Conservation (phyloP, 2,329 filamentous ascomycete species). For the Pseudogymnoascus sp. region DNA sequence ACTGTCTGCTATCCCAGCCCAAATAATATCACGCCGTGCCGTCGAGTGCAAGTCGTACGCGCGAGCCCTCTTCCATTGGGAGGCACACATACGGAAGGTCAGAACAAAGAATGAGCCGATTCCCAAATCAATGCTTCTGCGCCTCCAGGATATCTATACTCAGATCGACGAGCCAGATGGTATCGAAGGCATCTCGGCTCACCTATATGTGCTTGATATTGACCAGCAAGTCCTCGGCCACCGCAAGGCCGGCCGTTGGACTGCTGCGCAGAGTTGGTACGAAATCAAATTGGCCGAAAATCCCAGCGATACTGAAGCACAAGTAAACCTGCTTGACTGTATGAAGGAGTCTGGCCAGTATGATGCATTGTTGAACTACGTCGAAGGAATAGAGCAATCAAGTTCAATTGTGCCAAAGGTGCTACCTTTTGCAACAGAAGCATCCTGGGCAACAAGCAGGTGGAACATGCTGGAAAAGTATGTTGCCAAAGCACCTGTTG, state of each 20-base stretch:
- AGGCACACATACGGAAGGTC: slow-evolving; percentile 69
- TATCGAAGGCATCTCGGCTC: slow-evolving; percentile 85
- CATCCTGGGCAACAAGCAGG: slow-evolving; percentile 80
- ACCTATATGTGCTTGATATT: slow-evolving; percentile 77
- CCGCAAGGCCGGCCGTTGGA: slow-evolving; percentile 86
- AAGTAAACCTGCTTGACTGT: slow-evolving; percentile 77
- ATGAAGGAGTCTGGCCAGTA: slow-evolving; percentile 94
- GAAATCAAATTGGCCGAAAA: slow-evolving; percentile 78
- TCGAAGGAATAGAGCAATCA: slow-evolving; percentile 60
- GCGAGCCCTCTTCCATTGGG: slow-evolving; percentile 86
- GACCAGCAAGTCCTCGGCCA: slow-evolving; percentile 91
- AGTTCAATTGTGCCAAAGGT: slow-evolving; percentile 49
- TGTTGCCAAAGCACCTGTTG: slow-evolving; percentile 40
- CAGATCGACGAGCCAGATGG: slow-evolving; percentile 97
- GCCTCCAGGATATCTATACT: slow-evolving; percentile 87
- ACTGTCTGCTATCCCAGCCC: slow-evolving; percentile 58
- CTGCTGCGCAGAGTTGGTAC: slow-evolving; percentile 95
- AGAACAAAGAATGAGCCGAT: slow-evolving; percentile 27
- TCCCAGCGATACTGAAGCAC: slow-evolving; percentile 67
- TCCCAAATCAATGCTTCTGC: slow-evolving; percentile 55
- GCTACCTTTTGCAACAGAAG: slow-evolving; percentile 79
- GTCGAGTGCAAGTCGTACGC: slow-evolving; percentile 93
- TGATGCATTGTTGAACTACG: slow-evolving; percentile 77
- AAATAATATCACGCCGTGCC: slow-evolving; percentile 70
- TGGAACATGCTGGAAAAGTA: slow-evolving; percentile 70